Evolutionary conservation across 208 protist genomes (phyloP), one percentile per base, ranked within the genome.

Genomic region (Wallacemonas sp.): DNA sequence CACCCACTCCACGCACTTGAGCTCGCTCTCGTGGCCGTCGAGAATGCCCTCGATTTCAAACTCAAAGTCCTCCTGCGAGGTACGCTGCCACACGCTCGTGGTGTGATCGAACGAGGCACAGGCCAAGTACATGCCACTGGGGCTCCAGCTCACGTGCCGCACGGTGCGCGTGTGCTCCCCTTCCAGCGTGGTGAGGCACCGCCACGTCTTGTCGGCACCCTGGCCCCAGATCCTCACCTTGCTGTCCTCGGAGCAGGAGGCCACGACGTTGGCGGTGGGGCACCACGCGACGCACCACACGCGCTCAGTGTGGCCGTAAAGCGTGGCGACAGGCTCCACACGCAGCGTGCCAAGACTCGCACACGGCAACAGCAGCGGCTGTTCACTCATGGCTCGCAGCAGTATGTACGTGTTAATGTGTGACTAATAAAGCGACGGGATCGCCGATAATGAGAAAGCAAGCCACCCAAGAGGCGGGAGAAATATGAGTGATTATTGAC

Each of bases 11-110:
- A 90, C 87, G 68, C 85, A 94, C 78, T 98, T 98, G 19, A 98
- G 81, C 63, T 98, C 94, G 65, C 81, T 96, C 67, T 98, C 92
- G 70, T 98, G 94, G 6, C 92, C 94, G 52, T 98, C 87, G 27
- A 93, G 80, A 30, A 90, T 60, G 52, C 78, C 79, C 67, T 95
- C 89, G 16, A 94, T 62, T 30, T 83, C 81, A 54, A 90, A 90
- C n/a, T 75, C 72, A 55, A 76, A 87, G 23, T 34, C 55, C 19
- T 76, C 68, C 19, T 69, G 64, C 0, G 56, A 70, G 5, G 61
- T 30, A 33, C 83, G 74, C 36, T 75, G 76, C 86, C 87, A 96
- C 36, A 96, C 83, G 29, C 72, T 88, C 24, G 75, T 85, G 2
- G 87, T 93, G 64, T 85, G 76, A 39, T 94, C 91, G 64, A 96